Conservation (phyloP, 441 rosid species). For the Theobroma grandiflorum region DNA sequence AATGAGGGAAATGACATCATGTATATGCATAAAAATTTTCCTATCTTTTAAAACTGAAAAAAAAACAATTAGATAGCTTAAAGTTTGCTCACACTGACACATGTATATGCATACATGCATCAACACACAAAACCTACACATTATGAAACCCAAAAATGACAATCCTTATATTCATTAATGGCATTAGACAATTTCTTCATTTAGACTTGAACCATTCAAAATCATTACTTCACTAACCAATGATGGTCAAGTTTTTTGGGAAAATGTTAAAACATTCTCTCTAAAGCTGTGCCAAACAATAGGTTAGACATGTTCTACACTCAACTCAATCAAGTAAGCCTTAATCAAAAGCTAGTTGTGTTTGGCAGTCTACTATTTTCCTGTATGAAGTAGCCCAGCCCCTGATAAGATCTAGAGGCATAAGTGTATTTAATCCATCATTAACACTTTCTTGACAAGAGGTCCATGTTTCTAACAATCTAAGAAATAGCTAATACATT, state of each 20-base stretch:
- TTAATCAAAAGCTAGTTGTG: slow-evolving; percentile 11
- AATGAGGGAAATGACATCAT: background rate
- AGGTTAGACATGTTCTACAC: background rate
- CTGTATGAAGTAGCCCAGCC: background rate
- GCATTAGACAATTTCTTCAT: background rate
- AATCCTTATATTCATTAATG: background rate
- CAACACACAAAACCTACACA: background rate
- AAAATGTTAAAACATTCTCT: background rate
- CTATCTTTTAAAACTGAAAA: background rate
- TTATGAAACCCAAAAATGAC: background rate
- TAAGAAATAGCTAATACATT: background rate
- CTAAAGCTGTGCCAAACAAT: background rate
- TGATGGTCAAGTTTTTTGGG: background rate
- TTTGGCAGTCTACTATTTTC: background rate
- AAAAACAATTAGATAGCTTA: background rate
- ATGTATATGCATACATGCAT: background rate
- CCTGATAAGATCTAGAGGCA: background rate
- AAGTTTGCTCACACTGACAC: background rate
- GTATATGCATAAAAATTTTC: too few relatives aligned
- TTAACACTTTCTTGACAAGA: background rate
- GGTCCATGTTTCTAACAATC: background rate
- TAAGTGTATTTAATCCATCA: background rate
- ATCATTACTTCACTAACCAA: background rate
- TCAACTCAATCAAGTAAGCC: background rate
- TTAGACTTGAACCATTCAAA: slow-evolving; percentile 7